Percentiles rank a stretch among this genome's conserved stretches.
These are phyloP conservation scores for Aspergillus baeticus DNA, from an alignment of 495 filamentous ascomycete species.

Conservation along the genomic window DNA sequence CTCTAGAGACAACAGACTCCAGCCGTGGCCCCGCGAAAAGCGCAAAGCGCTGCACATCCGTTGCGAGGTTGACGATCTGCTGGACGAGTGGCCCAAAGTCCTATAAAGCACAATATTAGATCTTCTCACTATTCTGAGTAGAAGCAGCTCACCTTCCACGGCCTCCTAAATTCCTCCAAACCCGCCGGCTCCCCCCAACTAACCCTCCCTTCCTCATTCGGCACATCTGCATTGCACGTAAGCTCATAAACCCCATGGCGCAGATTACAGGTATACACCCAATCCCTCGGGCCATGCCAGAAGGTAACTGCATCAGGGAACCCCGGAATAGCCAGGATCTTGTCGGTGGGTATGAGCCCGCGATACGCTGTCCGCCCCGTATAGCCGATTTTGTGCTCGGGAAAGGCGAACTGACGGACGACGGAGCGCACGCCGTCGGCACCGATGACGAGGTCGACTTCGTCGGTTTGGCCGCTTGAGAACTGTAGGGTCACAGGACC, in stretches of 20 bases:
- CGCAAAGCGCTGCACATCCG: conserved; percentile 24
- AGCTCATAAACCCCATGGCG: conserved; percentile 23
- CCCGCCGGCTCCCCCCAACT: conserved; percentile 23
- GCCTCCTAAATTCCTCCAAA: conserved; percentile 16
- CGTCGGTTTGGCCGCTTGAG: conserved; percentile 20
- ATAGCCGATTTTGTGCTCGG: conserved; percentile 21
- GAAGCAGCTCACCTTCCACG: conserved; percentile 14
- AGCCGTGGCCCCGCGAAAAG: conserved; percentile 23
- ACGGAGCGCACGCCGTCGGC: conserved; percentile 28
- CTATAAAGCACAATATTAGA: not conserved
- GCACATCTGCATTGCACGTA: conserved; percentile 13
- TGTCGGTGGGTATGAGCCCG: conserved; percentile 17
- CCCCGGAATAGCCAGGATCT: conserved; percentile 18
- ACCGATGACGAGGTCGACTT: conserved; percentile 26
- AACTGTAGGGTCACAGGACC: conserved; percentile 15
- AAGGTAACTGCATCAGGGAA: conserved; percentile 25
- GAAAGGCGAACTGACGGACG: conserved; percentile 24
- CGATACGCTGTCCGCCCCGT: conserved; percentile 26
- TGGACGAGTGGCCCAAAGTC: conserved; percentile 24
- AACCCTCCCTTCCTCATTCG: conserved; percentile 11
- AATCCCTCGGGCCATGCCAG: conserved; percentile 24
- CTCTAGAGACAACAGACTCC: conserved; percentile 7
- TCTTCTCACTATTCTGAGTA: no score
- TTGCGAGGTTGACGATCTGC: conserved; percentile 15
- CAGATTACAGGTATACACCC: conserved; percentile 27